Evolutionary conservation across 495 filamentous ascomycete species (phyloP), one percentile per base, ranked within the genome.

Genomic region (Penicillium macrosclerotiorum): DNA sequence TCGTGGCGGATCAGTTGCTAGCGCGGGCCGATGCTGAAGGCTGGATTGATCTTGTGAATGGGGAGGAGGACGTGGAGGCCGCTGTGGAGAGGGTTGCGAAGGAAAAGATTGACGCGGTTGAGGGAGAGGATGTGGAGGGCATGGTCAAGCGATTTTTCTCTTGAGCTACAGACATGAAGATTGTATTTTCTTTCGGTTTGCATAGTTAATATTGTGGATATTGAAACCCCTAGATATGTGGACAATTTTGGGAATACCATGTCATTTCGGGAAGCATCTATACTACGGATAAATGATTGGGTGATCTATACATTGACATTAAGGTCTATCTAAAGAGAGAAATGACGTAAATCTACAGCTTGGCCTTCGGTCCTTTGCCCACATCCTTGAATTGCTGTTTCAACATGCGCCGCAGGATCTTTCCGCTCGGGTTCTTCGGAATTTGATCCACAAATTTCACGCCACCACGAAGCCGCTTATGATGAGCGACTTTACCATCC

Each of bases 401-500:
- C 55, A 85, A 59, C 29, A 92, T 44, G 32, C 89, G 75, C 51
- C 91, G 83, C 55, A 97, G 63, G 39, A 96, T 90, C 79, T 97
- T 97, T 1, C 92, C 92, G 60, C 82, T 84, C 1, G 78, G 77
- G 47, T 83, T 92, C 77, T 93, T 95, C 20, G 92, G 92, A 7
- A 97, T 79, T 51, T 77, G 73, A 48, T 95, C 82, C 7, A 95
- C 74, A 58, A 94, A 97, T 7, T 75, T 76, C 0, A 96, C 77
- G 2, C 92, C 92, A 13, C 92, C 92, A 23, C 86, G 78, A 56
- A 96, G 67, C 46, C 78, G 75, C 75, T 96, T 96, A 54, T 92
- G 82, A 8, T 73, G 68, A 3, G 84, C 76, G 0, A 91, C 81
- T 52, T 80, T 77, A 30, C 52, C 59, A 3, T 77, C 76, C 40